Percentiles rank a stretch among this genome's conserved stretches.
These are phyloP conservation scores for Saccharomycopsis lassenensis DNA, from an alignment of 805 yeast species.

Conservation along the genomic window DNA sequence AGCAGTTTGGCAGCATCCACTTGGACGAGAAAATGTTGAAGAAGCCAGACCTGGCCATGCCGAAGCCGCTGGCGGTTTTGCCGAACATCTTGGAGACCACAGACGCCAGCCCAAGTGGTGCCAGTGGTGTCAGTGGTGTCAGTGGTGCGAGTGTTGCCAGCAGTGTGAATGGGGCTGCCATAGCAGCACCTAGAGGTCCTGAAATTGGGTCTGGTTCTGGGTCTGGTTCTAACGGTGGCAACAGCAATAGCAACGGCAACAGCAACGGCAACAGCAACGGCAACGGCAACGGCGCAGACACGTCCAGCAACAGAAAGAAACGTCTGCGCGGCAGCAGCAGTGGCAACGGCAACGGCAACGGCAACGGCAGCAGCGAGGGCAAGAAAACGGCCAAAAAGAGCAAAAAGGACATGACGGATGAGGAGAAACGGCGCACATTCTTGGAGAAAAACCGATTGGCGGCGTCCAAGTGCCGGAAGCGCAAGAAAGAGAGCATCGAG, in stretches of 20 bases:
- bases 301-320: neutral
- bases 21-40: too few relatives aligned
- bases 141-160: neutral
- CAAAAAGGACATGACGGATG: conserved; percentile 50
- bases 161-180: neutral
- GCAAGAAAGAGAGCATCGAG: conserved; percentile 80
- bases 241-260: conserved; percentile 12
- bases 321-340: neutral
- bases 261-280: conserved; percentile 7
- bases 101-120: conserved; percentile 9
- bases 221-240: conserved; percentile 6
- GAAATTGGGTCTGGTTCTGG: too few relatives aligned
- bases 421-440: conserved; percentile 64
- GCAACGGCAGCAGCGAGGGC: conserved; percentile 3
- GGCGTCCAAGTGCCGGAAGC: conserved; percentile 88
- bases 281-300: conserved; percentile 5
- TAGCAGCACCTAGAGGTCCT: too few relatives aligned
- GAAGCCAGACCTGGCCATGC: too few relatives aligned
- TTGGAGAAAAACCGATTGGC: conserved; percentile 90
- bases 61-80: neutral
- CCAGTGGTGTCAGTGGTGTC: conserved; percentile 17
- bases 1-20: too few relatives aligned
- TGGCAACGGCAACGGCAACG: conserved; percentile 1
- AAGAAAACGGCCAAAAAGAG: conserved; percentile 25
- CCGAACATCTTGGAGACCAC: conserved; percentile 1